A percentile compares a stretch with the other conserved stretches of the same genome.
phyloP scores from a whole-genome alignment of 2,329 filamentous ascomycete species.

The Coniochaeta hoffmannii region DNA sequence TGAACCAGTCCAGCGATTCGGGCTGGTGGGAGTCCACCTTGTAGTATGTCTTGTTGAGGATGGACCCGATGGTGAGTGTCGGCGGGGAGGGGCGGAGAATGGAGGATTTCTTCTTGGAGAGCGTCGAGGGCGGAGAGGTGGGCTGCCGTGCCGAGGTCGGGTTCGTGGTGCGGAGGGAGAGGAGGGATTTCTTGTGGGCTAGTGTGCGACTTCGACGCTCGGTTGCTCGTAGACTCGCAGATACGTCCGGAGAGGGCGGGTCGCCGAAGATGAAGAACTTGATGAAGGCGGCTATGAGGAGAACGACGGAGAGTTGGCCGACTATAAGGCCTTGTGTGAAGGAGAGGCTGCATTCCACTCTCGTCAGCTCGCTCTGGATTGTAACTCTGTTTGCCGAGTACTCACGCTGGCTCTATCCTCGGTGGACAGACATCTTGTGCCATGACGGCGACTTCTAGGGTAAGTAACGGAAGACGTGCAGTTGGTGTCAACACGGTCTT shows the following conservation, averaged over 20 bases:
- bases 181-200: conserved; percentile 67
- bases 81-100: conserved; percentile 62
- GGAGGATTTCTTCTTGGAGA: conserved; percentile 61
- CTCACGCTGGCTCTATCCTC: conserved; percentile 39
- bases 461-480: background rate
- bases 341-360: conserved; percentile 52
- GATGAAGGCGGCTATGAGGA: conserved; percentile 91
- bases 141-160: conserved; percentile 24
- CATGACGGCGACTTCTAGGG: conserved; percentile 21
- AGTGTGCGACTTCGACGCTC: conserved; percentile 67
- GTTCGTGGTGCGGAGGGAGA: conserved; percentile 48
- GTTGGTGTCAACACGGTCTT: background rate
- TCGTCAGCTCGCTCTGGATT: background rate
- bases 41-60: conserved; percentile 95
- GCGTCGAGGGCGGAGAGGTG: conserved; percentile 24
- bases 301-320: conserved; percentile 85
- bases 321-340: conserved; percentile 92
- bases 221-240: conserved; percentile 66
- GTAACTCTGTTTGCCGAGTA: background rate
- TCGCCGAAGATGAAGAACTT: conserved; percentile 99
- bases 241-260: conserved; percentile 73
- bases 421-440: conserved; percentile 32
- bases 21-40: conserved; percentile 93
- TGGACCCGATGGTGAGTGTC: conserved; percentile 81
- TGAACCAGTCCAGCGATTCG: conserved; percentile 97